phyloP scores from a whole-genome alignment of 495 filamentous ascomycete genomes.

The Neurospora sublineolata region DNA sequence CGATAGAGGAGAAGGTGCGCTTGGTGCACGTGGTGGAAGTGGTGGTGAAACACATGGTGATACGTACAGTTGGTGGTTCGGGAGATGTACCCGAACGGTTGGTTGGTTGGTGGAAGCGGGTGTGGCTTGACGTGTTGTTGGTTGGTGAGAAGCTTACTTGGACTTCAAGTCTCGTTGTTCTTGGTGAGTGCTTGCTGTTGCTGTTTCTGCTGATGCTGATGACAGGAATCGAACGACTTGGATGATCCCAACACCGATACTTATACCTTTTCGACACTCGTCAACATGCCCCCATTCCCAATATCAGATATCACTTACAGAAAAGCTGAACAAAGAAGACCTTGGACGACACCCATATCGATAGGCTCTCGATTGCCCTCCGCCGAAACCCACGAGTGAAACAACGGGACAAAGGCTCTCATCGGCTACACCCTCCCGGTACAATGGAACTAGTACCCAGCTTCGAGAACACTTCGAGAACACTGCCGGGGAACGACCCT shows the following conservation, averaged over 20 bases:
- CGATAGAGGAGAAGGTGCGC: not conserved
- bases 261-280: not conserved
- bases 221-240: not conserved
- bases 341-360: not conserved
- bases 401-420: not conserved
- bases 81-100: not conserved
- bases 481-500: not conserved
- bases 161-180: not conserved
- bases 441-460: not conserved
- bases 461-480: not conserved
- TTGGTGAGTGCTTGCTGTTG: not conserved
- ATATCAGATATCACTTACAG: not conserved
- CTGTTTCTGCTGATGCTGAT: not conserved
- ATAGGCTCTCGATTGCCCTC: not conserved
- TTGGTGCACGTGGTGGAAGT: not conserved
- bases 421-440: not conserved
- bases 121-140: not conserved
- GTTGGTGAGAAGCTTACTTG: not conserved
- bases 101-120: not conserved
- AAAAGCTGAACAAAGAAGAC: not conserved
- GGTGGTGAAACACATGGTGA: not conserved
- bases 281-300: not conserved
- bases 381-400: not conserved
- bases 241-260: not conserved
- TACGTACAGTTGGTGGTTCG: not conserved